Conservation (phyloP, 768 basidiomycete species). For the Paxillus rubicundulus region DNA sequence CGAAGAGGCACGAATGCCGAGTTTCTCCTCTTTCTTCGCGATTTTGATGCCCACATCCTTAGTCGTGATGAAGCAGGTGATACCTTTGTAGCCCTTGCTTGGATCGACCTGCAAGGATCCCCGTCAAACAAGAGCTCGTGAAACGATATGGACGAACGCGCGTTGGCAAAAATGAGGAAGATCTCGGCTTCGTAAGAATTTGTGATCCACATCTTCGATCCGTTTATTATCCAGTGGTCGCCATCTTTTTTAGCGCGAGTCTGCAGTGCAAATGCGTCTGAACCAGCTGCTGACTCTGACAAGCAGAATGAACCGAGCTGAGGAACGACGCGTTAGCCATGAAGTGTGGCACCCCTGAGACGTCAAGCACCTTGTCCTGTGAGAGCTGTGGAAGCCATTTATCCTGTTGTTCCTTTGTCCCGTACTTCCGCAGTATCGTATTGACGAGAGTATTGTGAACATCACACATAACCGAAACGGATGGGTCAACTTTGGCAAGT, state of each 20-base stretch:
- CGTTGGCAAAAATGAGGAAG: slow-evolving; percentile 94
- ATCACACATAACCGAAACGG: slow-evolving; percentile 94
- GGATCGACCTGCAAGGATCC: slow-evolving; percentile 61
- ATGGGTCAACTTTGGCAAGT: slow-evolving; percentile 93
- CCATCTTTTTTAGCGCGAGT: slow-evolving; percentile 89
- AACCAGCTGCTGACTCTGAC: slow-evolving; percentile 90
- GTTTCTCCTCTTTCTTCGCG: slow-evolving; percentile 98
- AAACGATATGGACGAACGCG: slow-evolving; percentile 33
- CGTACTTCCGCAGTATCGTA: slow-evolving; percentile 88
- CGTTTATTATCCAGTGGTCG: slow-evolving; percentile 83
- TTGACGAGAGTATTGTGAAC: slow-evolving; percentile 99
- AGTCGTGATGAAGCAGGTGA: slow-evolving; percentile 95
- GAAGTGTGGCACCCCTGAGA: neutral
- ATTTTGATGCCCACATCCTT: slow-evolving; percentile 97
- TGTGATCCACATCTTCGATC: slow-evolving; percentile 99
- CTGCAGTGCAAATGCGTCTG: slow-evolving; percentile 95
- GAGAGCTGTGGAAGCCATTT: slow-evolving; percentile 86
- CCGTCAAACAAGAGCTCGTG: neutral
- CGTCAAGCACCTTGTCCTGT: slow-evolving; percentile 58
- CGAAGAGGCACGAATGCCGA: slow-evolving; percentile 94
- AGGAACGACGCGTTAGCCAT: neutral
- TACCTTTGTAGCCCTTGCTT: slow-evolving; percentile 96
- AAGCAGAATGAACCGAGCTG: slow-evolving; percentile 96
- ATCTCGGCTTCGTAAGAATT: slow-evolving; percentile 91
- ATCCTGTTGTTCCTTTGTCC: slow-evolving; percentile 77